Evolutionary conservation across 2,329 filamentous ascomycete species (phyloP), one percentile per base, ranked within the genome.

Genomic region (Ceratocystis variospora): DNA sequence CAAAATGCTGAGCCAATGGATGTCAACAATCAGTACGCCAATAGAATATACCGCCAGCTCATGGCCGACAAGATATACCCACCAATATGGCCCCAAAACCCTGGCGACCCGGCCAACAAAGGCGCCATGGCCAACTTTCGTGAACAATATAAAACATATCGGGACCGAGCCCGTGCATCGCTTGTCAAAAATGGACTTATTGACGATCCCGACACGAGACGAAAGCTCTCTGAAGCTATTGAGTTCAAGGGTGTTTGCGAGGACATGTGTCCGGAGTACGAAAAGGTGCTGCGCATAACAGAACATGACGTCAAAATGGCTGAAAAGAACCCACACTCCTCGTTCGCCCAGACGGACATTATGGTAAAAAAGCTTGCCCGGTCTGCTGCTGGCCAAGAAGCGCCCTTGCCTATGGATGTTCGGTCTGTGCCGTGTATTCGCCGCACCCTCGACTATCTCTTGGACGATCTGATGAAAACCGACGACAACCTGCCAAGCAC

Each of bases 301-400:
- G 83, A 87, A 71, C 76, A 79, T 70, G 82, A 87, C 68, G 79
- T 85, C 25, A 79, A 81, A 69, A 75, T 75, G 5, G 77, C 81
- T 5, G 84, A 87, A 71, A 85, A 82, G 70, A 77, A 78, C 65
- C 69, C 74, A 1, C 70, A 71, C 41, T 79, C 77, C 1, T 72
- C 74, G 22, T 78, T 80, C 71, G 77, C 83, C 3, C 76, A 77
- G 22, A 80, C 79, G 0, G 71, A 74, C 2, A 78, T 79, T 67
- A 87, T 87, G 83, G 81, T 88, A 66, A 88, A 87, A 73, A 84
- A 85, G 69, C 77, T 87, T 68, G 84, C 85, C 59, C 80, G 86
- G 61, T 88, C 86, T 31, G 84, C 86, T 44, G 86, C 86, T 59
- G 86, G 86, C 31, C 83, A 86, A 71, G 85, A 87, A 71, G 82